A percentile compares a stretch with the other conserved stretches of the same genome.
These are phyloP conservation scores for Alternaria alternata DNA, from an alignment of 2,329 filamentous ascomycete genomes.

Conservation along the genomic window DNA sequence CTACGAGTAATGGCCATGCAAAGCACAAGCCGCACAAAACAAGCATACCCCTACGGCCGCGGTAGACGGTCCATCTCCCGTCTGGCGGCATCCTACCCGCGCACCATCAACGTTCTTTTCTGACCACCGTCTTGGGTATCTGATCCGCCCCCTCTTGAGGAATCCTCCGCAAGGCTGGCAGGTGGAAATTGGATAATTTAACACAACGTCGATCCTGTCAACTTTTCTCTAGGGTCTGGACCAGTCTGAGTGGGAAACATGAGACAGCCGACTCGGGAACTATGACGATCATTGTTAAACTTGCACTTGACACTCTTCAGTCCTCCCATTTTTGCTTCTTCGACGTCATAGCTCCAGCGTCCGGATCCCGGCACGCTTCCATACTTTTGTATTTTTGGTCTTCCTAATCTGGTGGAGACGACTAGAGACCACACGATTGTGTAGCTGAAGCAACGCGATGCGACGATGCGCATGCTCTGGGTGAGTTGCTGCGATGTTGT, in stretches of 20 bases:
- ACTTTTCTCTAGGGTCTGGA: conserved; percentile 2
- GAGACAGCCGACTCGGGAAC: background rate
- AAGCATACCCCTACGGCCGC: conserved; percentile 29
- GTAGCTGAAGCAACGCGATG: background rate
- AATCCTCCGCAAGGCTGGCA: background rate
- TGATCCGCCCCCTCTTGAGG: conserved; percentile 12
- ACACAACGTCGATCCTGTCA: background rate
- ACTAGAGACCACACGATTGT: background rate
- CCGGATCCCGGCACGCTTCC: background rate
- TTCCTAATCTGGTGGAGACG: background rate
- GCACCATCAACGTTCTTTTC: conserved; percentile 26
- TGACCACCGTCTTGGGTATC: conserved; percentile 22
- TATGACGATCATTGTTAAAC: conserved; percentile 1
- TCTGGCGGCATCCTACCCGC: conserved; percentile 20
- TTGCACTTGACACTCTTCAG: background rate
- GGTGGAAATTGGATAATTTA: conserved; percentile 3
- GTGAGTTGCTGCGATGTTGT: background rate
- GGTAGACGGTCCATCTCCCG: conserved; percentile 30
- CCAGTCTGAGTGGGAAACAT: background rate
- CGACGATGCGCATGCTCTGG: background rate
- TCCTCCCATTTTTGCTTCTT: conserved; percentile 1
- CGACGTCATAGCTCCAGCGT: background rate
- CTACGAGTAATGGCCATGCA: conserved; percentile 13
- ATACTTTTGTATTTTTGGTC: background rate
- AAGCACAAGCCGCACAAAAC: conserved; percentile 13